phyloP scores from a whole-genome alignment of 305 asterid genomes.

The Fraxinus dipetala region DNA sequence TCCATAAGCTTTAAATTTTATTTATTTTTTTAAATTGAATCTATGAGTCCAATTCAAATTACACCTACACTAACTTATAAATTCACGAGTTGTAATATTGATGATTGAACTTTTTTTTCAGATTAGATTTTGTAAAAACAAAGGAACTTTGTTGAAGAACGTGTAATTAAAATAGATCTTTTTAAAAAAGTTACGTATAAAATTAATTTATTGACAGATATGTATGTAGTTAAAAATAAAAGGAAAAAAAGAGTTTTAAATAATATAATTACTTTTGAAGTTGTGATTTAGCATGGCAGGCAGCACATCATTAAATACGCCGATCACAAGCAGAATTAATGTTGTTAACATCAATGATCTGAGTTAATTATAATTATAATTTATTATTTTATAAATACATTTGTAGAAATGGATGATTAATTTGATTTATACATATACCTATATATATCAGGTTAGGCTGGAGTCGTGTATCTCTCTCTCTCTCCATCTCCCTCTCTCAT shows the following conservation, averaged over 20 bases:
- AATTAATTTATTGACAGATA: not conserved
- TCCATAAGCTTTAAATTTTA: not conserved
- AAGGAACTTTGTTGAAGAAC: too few relatives aligned
- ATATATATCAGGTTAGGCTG: conserved; percentile 7
- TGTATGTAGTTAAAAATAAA: not conserved
- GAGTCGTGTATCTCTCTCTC: conserved; percentile 17
- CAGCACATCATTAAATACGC: not conserved
- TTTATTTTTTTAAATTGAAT: not conserved
- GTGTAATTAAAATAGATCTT: too few relatives aligned
- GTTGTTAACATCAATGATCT: not conserved
- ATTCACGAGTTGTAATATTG: not conserved
- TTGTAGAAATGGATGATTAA: not conserved
- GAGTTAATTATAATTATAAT: not conserved
- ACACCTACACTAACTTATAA: not conserved
- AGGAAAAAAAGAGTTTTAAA: not conserved
- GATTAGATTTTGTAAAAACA: not conserved
- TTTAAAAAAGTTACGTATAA: not conserved
- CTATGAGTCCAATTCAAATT: not conserved
- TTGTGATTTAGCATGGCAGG: not conserved
- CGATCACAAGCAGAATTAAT: not conserved
- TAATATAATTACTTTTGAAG: not conserved
- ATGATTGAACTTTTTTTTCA: not conserved
- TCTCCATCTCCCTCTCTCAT: conserved; percentile 6
- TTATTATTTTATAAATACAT: not conserved
- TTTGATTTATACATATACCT: not conserved